Evolutionary conservation across 495 filamentous ascomycete genomes (phyloP).

Genomic region (Filosporella fistucella): DNA sequence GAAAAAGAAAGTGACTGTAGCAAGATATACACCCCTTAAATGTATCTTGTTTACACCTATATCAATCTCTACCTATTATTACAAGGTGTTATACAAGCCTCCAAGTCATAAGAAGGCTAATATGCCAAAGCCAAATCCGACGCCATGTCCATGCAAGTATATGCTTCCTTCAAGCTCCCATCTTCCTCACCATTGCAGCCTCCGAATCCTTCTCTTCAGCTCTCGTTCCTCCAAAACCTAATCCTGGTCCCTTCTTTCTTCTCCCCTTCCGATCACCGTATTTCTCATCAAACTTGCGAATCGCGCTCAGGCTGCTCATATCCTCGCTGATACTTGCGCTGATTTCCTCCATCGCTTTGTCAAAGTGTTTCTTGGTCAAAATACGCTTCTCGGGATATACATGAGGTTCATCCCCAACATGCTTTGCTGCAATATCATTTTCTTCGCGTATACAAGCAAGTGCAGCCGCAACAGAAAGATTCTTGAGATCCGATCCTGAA

Average conservation of each 20-base stretch:
- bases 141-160: no score
- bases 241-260: constrained; percentile 51
- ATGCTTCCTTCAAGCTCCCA: constrained; percentile 5
- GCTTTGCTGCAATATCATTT: constrained; percentile 51
- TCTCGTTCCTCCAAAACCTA: constrained; percentile 59
- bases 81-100: not conserved
- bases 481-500: constrained; percentile 95
- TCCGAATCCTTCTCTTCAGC: constrained; percentile 30
- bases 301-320: constrained; percentile 80
- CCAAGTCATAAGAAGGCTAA: not conserved
- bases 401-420: constrained; percentile 38
- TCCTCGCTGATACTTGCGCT: constrained; percentile 92
- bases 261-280: constrained; percentile 83
- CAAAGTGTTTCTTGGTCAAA: constrained; percentile 67
- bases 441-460: constrained; percentile 85
- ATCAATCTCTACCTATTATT: not conserved
- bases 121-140: not conserved
- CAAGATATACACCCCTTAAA: no score
- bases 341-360: constrained; percentile 82
- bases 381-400: constrained; percentile 63
- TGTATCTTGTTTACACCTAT: no score
- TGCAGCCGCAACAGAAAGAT: constrained; percentile 85
- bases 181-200: constrained; percentile 30
- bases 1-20: no score
- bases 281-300: constrained; percentile 93